Base-by-base conservation (phyloP, 2,329 filamentous ascomycete species). In the Aspergillus brunneoviolaceus region DNA sequence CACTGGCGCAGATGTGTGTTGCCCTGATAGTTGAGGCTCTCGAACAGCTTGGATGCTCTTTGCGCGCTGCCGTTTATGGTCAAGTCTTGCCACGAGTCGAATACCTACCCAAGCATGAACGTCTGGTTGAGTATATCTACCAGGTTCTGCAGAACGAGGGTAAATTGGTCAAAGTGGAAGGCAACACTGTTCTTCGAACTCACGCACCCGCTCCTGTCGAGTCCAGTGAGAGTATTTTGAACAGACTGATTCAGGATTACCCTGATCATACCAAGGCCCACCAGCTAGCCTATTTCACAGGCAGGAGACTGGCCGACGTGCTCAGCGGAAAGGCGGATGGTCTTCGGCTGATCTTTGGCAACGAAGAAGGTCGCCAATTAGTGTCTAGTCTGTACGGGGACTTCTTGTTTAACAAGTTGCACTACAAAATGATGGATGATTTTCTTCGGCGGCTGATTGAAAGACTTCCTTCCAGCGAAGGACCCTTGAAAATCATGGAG, bases 401-500 rank as follows among this genome's bases (percentile, higher is more conserved):
- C 21, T 70, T 60, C 57, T 69, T 72, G 1, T 59, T 78, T 16
- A 74, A 76, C 62, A 60, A 66, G n/a, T 31, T 74, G 14, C 64
- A 64, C 47, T 70, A 70, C 47, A 57, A 62, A 12, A 71, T 73
- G 27, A 72, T 77, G 65, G 68, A 64, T 27, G 70, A 72, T 50
- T 70, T 76, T 55, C 29, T 76, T 19, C 39, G 45, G 2, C 55
- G 57, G 4, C 31, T 69, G 1, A 47, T 62, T 11, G 31, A 10
- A 19, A 25, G 56, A 11, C 72, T 72, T 0, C 73, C 67, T 11
- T 19, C 11, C 25, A 25, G 14, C 6, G 27, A 9, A 14, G 33
- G n/a, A 12, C 52, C 54, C 11, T 59, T 79, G 33, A 63, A 69
- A 3, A 75, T 81, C 35, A 68, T 82, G 0, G 76, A 78, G 51